Percentiles rank a stretch among this genome's conserved stretches.
Evolutionary conservation across 1,284 basidiomycete species (phyloP).

Genomic region (Sporisorium exsertum): DNA sequence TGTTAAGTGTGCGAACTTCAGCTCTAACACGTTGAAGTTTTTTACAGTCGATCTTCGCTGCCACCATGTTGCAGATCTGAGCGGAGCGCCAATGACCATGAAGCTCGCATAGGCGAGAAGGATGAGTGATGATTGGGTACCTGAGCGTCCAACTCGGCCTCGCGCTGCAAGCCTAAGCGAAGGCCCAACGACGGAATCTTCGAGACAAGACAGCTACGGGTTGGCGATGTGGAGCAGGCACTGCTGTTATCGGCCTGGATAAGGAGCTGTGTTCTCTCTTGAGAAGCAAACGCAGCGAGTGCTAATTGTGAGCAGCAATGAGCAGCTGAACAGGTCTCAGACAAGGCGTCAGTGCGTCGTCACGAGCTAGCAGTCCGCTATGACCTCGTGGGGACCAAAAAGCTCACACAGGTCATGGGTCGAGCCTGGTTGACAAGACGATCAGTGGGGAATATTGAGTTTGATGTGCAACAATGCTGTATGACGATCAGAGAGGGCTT

Average conservation of each 20-base stretch:
- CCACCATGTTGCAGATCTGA: background rate
- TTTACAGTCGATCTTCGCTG: background rate
- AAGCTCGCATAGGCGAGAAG: background rate
- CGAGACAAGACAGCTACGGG: background rate
- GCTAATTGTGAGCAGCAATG: background rate
- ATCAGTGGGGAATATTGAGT: conserved; percentile 12
- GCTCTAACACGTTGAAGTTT: conserved; percentile 1
- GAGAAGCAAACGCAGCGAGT: background rate
- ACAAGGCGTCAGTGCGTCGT: background rate
- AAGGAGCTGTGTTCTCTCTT: background rate
- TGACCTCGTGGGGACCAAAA: conserved; percentile 14
- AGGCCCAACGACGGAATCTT: background rate
- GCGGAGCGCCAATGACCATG: background rate
- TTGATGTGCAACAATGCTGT: conserved; percentile 1
- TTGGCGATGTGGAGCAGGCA: background rate
- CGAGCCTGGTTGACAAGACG: conserved; percentile 25
- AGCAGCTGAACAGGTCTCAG: conserved; percentile 4
- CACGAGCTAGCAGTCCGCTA: background rate
- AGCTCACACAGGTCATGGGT: background rate
- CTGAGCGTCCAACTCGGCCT: conserved; percentile 19
- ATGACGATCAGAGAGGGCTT: conserved; percentile 26
- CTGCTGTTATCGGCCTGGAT: background rate
- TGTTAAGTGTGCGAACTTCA: background rate
- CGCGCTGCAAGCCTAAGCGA: conserved; percentile 3
- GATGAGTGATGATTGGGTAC: no score